Conservation (phyloP, 495 filamentous ascomycete genomes). For the Penicillium pulvis region DNA sequence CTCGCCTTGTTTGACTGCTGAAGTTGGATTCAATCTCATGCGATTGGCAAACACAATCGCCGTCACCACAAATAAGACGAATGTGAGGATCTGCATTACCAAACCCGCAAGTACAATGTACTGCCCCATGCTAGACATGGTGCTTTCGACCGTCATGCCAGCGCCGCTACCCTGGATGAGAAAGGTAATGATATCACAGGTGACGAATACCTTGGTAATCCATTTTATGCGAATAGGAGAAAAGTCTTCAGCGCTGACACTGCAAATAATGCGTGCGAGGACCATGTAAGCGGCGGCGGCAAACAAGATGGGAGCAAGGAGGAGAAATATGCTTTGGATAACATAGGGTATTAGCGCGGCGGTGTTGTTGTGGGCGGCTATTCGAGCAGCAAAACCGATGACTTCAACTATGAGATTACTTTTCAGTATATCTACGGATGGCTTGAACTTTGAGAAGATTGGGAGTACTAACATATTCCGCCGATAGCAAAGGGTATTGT, state of each 20-base stretch:
- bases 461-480: slow-evolving; percentile 23
- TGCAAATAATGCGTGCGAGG: slow-evolving; percentile 46
- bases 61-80: slow-evolving; percentile 35
- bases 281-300: slow-evolving; percentile 57
- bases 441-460: neutral
- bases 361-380: slow-evolving; percentile 17
- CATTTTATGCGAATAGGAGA: slow-evolving; percentile 10
- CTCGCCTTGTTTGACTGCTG: slow-evolving; percentile 11
- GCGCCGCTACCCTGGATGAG: slow-evolving; percentile 16
- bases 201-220: slow-evolving; percentile 25
- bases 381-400: slow-evolving; percentile 46
- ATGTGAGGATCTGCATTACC: slow-evolving; percentile 34
- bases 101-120: slow-evolving; percentile 37
- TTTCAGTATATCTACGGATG: neutral
- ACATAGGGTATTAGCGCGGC: slow-evolving; percentile 24
- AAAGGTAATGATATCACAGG: slow-evolving; percentile 22
- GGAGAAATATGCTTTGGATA: slow-evolving; percentile 31
- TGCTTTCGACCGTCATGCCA: slow-evolving; percentile 16
- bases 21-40: slow-evolving; percentile 23
- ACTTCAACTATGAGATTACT: slow-evolving; percentile 40
- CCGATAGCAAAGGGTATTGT: slow-evolving; percentile 20
- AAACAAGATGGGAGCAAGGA: slow-evolving; percentile 36
- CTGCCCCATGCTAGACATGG: slow-evolving; percentile 6
- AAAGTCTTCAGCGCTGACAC: slow-evolving; percentile 37
- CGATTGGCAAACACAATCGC: slow-evolving; percentile 31